A percentile compares a stretch with the other conserved stretches of the same genome.
phyloP scores from a whole-genome alignment of 192 early-diverging fungal genomes.

The Diversispora epigaea region DNA sequence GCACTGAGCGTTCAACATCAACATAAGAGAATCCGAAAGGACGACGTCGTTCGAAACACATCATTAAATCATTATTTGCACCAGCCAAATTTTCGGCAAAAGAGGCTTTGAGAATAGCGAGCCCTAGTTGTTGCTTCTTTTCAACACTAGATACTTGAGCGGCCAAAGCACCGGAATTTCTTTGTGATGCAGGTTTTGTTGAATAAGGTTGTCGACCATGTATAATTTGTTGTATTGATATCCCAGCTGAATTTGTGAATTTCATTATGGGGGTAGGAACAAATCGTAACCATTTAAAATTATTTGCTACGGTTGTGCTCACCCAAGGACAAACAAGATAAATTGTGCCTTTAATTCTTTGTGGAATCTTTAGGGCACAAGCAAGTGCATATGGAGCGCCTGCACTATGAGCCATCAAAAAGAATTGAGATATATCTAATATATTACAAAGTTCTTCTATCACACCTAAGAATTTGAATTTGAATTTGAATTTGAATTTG shows the following conservation, averaged over 20 bases:
- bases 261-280: conserved; percentile 43
- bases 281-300: conserved; percentile 46
- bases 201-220: conserved; percentile 33
- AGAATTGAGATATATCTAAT: conserved; percentile 47
- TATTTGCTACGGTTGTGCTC: conserved; percentile 40
- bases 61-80: conserved; percentile 45
- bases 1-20: conserved; percentile 45
- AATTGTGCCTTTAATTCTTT: conserved; percentile 42
- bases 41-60: conserved; percentile 41
- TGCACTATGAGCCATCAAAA: conserved; percentile 45
- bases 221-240: conserved; percentile 28
- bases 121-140: conserved; percentile 41
- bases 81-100: conserved; percentile 43
- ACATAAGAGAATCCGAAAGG: conserved; percentile 47
- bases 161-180: conserved; percentile 37
- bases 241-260: conserved; percentile 37
- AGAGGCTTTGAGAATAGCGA: conserved; percentile 43
- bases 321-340: conserved; percentile 48
- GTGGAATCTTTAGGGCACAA: conserved; percentile 40
- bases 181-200: conserved; percentile 40
- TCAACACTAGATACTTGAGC: conserved; percentile 37
- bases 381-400: conserved; percentile 47
- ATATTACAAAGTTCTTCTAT: conserved; percentile 45
- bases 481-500: conserved; percentile 15
- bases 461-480: conserved; percentile 40